phyloP scores from a whole-genome alignment of 1,284 basidiomycete species.

The Trichosporon sp. region DNA sequence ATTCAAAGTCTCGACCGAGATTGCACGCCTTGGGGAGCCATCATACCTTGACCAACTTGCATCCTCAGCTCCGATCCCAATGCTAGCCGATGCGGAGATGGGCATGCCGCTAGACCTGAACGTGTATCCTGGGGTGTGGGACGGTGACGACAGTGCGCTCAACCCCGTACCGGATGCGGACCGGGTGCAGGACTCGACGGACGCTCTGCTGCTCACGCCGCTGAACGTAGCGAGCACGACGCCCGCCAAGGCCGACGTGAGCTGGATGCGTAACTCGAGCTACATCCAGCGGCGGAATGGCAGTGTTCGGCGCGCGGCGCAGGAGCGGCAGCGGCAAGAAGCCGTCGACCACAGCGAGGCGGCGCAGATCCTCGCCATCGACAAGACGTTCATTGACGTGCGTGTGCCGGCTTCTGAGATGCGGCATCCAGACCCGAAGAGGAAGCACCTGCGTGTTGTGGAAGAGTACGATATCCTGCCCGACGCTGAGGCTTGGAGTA shows the following conservation, averaged over 20 bases:
- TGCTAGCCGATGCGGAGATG: slow-evolving; percentile 89
- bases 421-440: slow-evolving; percentile 61
- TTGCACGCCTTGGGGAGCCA: slow-evolving; percentile 70
- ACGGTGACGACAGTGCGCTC: slow-evolving; percentile 62
- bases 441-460: slow-evolving; percentile 66
- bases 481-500: slow-evolving; percentile 80
- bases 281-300: slow-evolving; percentile 60
- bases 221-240: slow-evolving; percentile 15
- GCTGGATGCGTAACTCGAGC: slow-evolving; percentile 84
- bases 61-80: slow-evolving; percentile 71
- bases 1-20: slow-evolving; percentile 77
- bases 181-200: slow-evolving; percentile 25
- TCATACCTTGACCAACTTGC: slow-evolving; percentile 75
- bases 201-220: slow-evolving; percentile 34
- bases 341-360: slow-evolving; percentile 67
- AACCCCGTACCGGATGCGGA: slow-evolving; percentile 67
- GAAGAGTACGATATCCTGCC: slow-evolving; percentile 80
- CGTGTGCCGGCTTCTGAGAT: slow-evolving; percentile 58
- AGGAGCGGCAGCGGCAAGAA: slow-evolving; percentile 34
- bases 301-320: slow-evolving; percentile 22
- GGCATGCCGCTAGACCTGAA: slow-evolving; percentile 89
- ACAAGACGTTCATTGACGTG: slow-evolving; percentile 67
- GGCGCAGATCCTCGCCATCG: slow-evolving; percentile 75
- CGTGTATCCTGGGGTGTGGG: slow-evolving; percentile 74
- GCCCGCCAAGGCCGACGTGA: slow-evolving; percentile 54